These are phyloP conservation scores for Viola odorata DNA, from an alignment of 345 rosid genomes.

Conservation along the genomic window DNA sequence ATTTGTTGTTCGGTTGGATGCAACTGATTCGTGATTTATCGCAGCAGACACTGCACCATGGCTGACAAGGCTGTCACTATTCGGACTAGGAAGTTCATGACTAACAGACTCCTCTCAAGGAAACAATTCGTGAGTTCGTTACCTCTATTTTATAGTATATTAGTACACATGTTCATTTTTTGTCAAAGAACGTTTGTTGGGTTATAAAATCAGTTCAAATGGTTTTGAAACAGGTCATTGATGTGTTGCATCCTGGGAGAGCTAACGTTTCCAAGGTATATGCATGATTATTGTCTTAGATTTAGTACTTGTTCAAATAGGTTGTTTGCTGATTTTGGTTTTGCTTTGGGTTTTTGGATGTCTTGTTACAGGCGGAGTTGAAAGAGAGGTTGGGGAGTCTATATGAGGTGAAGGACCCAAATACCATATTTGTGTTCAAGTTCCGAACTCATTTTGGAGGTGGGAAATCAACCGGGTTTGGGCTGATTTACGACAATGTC, in stretches of 20 bases:
- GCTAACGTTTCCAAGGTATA: constrained; percentile 88
- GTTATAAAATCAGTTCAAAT: background rate
- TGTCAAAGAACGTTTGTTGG: background rate
- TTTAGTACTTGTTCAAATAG: background rate
- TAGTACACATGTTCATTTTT: background rate
- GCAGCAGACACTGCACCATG: constrained; percentile 16
- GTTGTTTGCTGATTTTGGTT: background rate
- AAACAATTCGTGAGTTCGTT: constrained; percentile 40
- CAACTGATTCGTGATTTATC: no score
- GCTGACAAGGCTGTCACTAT: constrained; percentile 51
- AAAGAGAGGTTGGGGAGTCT: constrained; percentile 71
- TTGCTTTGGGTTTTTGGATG: background rate
- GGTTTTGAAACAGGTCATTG: constrained; percentile 50
- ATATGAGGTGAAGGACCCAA: constrained; percentile 82
- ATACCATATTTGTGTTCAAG: constrained; percentile 30
- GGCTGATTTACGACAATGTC: constrained; percentile 49
- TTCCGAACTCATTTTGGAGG: constrained; percentile 21
- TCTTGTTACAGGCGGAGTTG: constrained; percentile 53
- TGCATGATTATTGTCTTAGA: no score
- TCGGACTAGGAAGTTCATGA: constrained; percentile 51
- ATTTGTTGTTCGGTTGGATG: no score
- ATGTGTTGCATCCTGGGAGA: constrained; percentile 89
- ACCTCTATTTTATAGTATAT: background rate
- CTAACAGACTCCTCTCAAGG: constrained; percentile 50
- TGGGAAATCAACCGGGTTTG: constrained; percentile 18